A percentile compares a stretch with the other conserved stretches of the same genome.
These are phyloP conservation scores for Candida quercuum DNA, from an alignment of 805 yeast genomes.

Conservation along the genomic window DNA sequence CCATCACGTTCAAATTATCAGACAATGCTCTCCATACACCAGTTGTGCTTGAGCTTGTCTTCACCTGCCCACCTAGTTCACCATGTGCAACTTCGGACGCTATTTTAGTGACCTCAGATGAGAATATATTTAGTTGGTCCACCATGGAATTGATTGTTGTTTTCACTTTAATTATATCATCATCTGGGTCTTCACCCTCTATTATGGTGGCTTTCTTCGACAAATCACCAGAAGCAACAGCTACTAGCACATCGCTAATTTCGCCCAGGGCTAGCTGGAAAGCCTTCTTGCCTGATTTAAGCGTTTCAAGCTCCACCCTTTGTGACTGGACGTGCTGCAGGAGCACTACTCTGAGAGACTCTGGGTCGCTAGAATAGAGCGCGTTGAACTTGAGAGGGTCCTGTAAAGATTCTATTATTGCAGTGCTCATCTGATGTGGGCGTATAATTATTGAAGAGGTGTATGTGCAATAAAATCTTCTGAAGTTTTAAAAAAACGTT, in stretches of 20 bases:
- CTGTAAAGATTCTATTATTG: neutral
- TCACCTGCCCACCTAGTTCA: slow-evolving; percentile 83
- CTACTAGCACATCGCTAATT: slow-evolving; percentile 80
- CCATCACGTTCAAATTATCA: slow-evolving; percentile 89
- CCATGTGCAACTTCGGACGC: slow-evolving; percentile 91
- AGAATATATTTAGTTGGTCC: slow-evolving; percentile 76
- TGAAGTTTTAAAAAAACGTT: too few relatives aligned
- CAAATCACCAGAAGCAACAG: slow-evolving; percentile 81
- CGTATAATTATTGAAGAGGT: neutral
- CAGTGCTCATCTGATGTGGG: slow-evolving; percentile 1
- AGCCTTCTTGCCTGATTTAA: neutral
- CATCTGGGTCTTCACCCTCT: neutral
- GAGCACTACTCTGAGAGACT: neutral
- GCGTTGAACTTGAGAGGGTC: slow-evolving; percentile 1
- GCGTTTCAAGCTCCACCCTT: neutral
- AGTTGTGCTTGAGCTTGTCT: slow-evolving; percentile 61
- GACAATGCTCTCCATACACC: slow-evolving; percentile 88
- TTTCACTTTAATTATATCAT: slow-evolving; percentile 70
- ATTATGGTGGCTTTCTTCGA: slow-evolving; percentile 54
- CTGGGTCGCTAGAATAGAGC: neutral
- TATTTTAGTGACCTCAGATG: slow-evolving; percentile 81
- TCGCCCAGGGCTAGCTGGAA: slow-evolving; percentile 30
- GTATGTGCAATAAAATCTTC: too few relatives aligned
- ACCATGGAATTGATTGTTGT: slow-evolving; percentile 85
- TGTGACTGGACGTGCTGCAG: neutral